Base-by-base conservation (phyloP, 2,329 filamentous ascomycete species). In the Orbilia quercus region DNA sequence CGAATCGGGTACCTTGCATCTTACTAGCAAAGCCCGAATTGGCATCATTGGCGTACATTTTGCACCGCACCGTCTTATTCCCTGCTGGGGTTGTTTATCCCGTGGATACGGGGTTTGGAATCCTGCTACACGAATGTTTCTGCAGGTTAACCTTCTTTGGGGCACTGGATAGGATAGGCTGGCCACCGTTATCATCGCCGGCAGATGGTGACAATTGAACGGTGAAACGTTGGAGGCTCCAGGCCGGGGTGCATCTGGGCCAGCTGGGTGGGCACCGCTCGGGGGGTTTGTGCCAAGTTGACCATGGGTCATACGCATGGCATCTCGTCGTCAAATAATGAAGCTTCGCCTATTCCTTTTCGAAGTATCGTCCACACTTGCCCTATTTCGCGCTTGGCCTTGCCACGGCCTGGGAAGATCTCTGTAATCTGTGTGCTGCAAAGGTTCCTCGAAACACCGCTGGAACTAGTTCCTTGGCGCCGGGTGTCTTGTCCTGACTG, bases 71-170 rank as follows among this genome's bases (percentile, higher is more conserved):
- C 55, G 57, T 22, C 65, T 57, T 53, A 23, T 53, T 64, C 67
- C 67, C 20, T 65, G 69, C 50, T 38, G 36, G 54, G 60, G 69
- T 31, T 66, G 60, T 73, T 66, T 73, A 73, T 73, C 55, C 69
- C 42, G 54, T 55, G 69, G 60, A 62, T 47, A 36, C 42, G 31
- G 34, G 31, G 69, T 73, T 73, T 73, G 69, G 60, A 42, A 63
- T 66, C 25, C 40, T 73, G 45, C 53, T 55, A 28, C 69, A 58
- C 59, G 42, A 64, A 59, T 62, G 69, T 73, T 73, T 73, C 69
- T 73, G 40, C 23, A 23, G 12, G 16, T 16, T 47, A 28, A 23
- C 28, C 38, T 55, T 48, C 28, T 23, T 31, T 40, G 50, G 47
- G n/a, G n/a, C n/a, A n/a, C n/a, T n/a, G n/a, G n/a, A n/a, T n/a